A percentile compares a stretch with the other conserved stretches of the same genome.
These are phyloP conservation scores for Eucalyptus lansdowneana DNA, from an alignment of 345 rosid genomes.

Conservation along the genomic window DNA sequence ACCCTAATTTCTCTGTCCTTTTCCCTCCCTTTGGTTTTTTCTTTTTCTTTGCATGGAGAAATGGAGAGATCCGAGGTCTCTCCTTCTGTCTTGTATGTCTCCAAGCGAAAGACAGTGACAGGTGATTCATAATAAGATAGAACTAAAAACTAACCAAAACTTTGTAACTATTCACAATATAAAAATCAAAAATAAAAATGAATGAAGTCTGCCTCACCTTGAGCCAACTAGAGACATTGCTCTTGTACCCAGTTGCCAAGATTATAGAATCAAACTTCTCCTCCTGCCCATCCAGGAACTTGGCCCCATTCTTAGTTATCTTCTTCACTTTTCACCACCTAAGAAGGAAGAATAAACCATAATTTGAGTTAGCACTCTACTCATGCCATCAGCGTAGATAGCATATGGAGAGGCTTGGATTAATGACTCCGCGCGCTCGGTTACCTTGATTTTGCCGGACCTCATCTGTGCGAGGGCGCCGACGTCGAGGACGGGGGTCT, in stretches of 20 bases:
- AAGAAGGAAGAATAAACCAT: not conserved
- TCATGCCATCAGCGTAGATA: not conserved
- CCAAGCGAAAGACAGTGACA: slow-evolving; percentile 24
- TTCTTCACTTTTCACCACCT: slow-evolving; percentile 17
- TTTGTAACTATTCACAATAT: not conserved
- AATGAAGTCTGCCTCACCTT: slow-evolving; percentile 6
- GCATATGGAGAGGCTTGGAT: not conserved
- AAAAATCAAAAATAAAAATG: not conserved
- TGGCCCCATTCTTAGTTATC: slow-evolving; percentile 21
- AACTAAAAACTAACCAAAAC: slow-evolving; percentile 12
- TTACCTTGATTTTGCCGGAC: slow-evolving; percentile 54
- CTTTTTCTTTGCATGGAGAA: slow-evolving; percentile 22
- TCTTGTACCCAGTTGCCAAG: slow-evolving; percentile 38
- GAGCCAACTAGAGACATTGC: slow-evolving; percentile 32
- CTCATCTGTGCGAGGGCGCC: slow-evolving; percentile 46
- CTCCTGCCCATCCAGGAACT: slow-evolving; percentile 23
- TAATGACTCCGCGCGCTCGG: not conserved
- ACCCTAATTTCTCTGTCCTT: not conserved
- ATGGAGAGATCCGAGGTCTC: slow-evolving; percentile 21
- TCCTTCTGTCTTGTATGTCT: slow-evolving; percentile 8
- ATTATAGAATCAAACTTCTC: slow-evolving; percentile 25
- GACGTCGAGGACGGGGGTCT: slow-evolving; percentile 58
- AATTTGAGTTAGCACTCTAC: not conserved
- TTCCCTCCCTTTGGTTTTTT: not conserved
- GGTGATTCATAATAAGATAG: slow-evolving; percentile 24